phyloP scores from a whole-genome alignment of 2,329 filamentous ascomycete species.

The Aspergillus chevalieri region DNA sequence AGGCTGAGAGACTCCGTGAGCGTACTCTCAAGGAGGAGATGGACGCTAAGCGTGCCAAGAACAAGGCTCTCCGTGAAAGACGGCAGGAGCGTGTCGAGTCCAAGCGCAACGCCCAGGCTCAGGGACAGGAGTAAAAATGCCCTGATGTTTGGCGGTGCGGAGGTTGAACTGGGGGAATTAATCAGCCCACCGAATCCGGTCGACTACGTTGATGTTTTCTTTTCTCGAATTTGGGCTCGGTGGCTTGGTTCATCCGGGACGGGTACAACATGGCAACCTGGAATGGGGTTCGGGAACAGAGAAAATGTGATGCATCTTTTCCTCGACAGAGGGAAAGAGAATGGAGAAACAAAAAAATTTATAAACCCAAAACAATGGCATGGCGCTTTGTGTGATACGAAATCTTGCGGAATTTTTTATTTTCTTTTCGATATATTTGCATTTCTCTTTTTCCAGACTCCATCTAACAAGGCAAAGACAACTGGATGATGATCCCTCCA shows the following conservation, averaged over 20 bases:
- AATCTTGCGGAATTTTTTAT: slow-evolving; percentile 7
- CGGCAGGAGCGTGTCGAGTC: slow-evolving; percentile 84
- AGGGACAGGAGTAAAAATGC: slow-evolving; percentile 48
- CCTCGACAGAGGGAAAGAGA: slow-evolving; percentile 11
- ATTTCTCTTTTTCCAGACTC: not conserved
- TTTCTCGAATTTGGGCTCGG: slow-evolving; percentile 15
- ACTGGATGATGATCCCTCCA: not conserved
- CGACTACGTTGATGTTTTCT: slow-evolving; percentile 16
- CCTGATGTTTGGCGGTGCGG: slow-evolving; percentile 32
- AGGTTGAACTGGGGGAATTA: slow-evolving; percentile 29
- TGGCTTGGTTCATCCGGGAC: slow-evolving; percentile 16
- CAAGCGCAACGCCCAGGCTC: slow-evolving; percentile 84
- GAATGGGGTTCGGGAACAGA: slow-evolving; percentile 14
- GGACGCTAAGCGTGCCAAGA: slow-evolving; percentile 99
- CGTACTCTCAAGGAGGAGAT: slow-evolving; percentile 96
- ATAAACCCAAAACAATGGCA: slow-evolving; percentile 17
- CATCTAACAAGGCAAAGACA: not conserved
- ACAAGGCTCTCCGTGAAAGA: slow-evolving; percentile 99
- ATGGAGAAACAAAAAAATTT: slow-evolving; percentile 15
- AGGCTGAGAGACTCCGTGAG: slow-evolving; percentile 98
- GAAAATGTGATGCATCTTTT: slow-evolving; percentile 11
- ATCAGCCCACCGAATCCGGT: slow-evolving; percentile 24
- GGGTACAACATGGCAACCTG: slow-evolving; percentile 8
- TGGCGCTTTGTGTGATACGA: slow-evolving; percentile 23
- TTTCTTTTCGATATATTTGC: slow-evolving; percentile 1